These are phyloP conservation scores for Solanum paucissectum DNA, from an alignment of 257 asterid species.

Conservation along the genomic window DNA sequence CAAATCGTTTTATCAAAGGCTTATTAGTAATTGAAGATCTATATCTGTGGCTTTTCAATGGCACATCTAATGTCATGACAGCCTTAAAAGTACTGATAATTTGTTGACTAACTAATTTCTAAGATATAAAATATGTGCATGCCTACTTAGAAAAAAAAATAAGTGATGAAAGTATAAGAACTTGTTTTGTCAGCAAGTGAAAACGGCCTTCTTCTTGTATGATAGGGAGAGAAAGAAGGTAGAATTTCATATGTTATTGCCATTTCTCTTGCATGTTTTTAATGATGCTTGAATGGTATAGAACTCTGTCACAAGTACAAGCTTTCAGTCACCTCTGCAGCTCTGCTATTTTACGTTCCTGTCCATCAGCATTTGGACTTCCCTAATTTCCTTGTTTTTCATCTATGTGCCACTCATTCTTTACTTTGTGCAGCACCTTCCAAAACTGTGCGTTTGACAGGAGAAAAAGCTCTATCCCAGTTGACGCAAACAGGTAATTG, in stretches of 20 bases:
- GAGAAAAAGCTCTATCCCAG: neutral
- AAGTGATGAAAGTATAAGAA: neutral
- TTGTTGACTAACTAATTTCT: neutral
- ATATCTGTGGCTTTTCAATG: neutral
- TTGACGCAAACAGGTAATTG: constrained; percentile 1
- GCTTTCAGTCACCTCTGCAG: neutral
- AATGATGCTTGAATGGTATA: neutral
- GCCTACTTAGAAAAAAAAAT: neutral
- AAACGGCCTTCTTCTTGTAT: neutral
- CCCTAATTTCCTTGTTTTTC: neutral
- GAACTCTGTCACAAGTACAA: neutral
- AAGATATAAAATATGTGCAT: neutral
- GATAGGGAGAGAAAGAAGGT: neutral
- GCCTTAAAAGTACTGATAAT: neutral
- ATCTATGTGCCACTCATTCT: neutral
- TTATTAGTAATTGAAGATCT: neutral
- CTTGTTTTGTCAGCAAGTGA: neutral
- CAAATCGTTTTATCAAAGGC: neutral
- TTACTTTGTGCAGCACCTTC: constrained; percentile 2
- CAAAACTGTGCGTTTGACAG: neutral
- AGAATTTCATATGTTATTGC: neutral
- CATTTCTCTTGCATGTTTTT: neutral
- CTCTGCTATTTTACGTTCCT: neutral
- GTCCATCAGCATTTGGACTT: neutral
- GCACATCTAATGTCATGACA: neutral